Base-by-base conservation (phyloP, 371 early-diverging fungal species). In the Mortierella sp. region DNA sequence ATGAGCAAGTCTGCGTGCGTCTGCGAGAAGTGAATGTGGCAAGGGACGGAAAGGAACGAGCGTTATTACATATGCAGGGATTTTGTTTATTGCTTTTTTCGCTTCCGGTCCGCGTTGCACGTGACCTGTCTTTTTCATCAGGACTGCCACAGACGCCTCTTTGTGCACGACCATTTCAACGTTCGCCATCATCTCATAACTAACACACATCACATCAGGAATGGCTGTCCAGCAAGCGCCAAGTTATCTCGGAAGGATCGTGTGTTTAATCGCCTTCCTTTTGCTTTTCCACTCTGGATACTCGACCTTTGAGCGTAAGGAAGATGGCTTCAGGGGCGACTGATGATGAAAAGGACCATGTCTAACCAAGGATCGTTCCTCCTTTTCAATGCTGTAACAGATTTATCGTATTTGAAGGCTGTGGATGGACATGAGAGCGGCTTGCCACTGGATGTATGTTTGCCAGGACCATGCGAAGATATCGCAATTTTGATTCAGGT, bases 291-390 rank as follows among this genome's bases (percentile, higher is more conserved):
- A 90, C 67, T 84, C 90, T 11, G 87, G 88, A 26, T 90, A 86
- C 65, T 90, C 90, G 23, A 88, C 89, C 24, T 90, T 89, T 80
- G 89, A 90, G 76, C 90, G 90, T 89, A 84, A 55, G 80, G 60
- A 43, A 37, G 17, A 12, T 41, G 4, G n/a, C 41, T 17, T 21
- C 60, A 28, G 23, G 6, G 14, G 21, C n/a, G n/a, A n/a, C n/a
- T n/a, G n/a, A 6, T 41, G 7, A 23, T 26, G n/a, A 39, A 1
- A 57, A 37, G 6, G 31, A 19, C 24, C 7, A 6, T 6, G n/a
- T 26, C 17, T 19, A 21, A 47, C 41, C 15, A 17, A 17, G 39
- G 19, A 6, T 37, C 27, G 14, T 32, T 6, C 2, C n/a, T n/a
- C 26, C 24, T 28, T 11, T 23, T 11, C 51, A 15, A 21, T 47